Evolutionary conservation across 345 rosid genomes (phyloP).

Genomic region (Ceriops tagal): DNA sequence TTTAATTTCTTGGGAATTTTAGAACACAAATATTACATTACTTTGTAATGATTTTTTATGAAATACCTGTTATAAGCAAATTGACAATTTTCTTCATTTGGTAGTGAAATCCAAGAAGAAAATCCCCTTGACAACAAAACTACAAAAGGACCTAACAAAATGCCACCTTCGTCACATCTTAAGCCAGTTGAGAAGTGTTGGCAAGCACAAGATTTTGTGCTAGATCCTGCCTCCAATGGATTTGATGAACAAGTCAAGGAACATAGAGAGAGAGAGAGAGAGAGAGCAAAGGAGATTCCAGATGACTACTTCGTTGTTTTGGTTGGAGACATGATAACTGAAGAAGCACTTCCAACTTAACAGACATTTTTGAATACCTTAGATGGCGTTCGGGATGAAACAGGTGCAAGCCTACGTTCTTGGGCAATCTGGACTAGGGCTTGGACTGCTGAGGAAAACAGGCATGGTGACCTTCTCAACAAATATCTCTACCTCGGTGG

Average conservation of each 20-base stretch:
- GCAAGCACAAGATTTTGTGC: slow-evolving; percentile 93
- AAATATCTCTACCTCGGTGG: slow-evolving; percentile 58
- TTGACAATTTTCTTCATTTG: too few relatives aligned
- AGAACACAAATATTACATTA: too few relatives aligned
- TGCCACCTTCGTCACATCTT: slow-evolving; percentile 28
- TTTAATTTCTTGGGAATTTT: too few relatives aligned
- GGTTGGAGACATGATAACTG: slow-evolving; percentile 88
- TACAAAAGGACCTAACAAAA: too few relatives aligned
- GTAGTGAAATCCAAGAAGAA: too few relatives aligned
- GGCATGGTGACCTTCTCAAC: slow-evolving; percentile 73
- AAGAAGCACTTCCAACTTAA: slow-evolving; percentile 83
- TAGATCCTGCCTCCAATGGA: slow-evolving; percentile 75
- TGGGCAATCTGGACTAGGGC: slow-evolving; percentile 73
- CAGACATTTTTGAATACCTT: slow-evolving; percentile 73
- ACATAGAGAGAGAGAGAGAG: slow-evolving; percentile 34
- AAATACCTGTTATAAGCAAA: too few relatives aligned
- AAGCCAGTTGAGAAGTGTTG: slow-evolving; percentile 90
- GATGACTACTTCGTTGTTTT: slow-evolving; percentile 82
- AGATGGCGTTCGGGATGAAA: slow-evolving; percentile 77
- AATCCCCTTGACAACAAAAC: too few relatives aligned
- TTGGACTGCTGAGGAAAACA: slow-evolving; percentile 77
- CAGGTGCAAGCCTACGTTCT: slow-evolving; percentile 75
- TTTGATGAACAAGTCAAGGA: slow-evolving; percentile 80
- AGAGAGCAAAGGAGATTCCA: slow-evolving; percentile 73
- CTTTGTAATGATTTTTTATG: too few relatives aligned